Base-by-base conservation (phyloP, 176 grass and related monocot species). In the Avena sativa region DNA sequence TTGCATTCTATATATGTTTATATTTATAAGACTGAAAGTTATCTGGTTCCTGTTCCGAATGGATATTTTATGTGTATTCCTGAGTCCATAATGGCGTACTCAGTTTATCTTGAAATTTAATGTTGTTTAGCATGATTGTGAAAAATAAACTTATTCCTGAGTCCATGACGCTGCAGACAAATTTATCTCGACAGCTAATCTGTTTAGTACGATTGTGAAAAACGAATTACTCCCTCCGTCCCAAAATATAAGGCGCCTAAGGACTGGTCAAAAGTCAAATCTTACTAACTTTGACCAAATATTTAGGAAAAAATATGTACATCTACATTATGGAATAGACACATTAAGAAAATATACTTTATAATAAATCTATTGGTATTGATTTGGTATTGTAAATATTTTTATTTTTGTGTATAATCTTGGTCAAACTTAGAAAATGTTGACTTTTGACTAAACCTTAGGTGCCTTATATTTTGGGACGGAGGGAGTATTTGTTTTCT, bases 141-240 rank as follows among this genome's bases (percentile, higher is more conserved):
- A 84, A 84, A 80, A 51, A 13, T 8, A 5, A 64, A 73, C 43
- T 51, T 81, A 57, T 72, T 79, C 23, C 12, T 61, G 55, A 17
- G 50, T 38, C 17, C 1, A 40, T 78, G 51, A 51, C 32, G 21
- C 21, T 59, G 28, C 70, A 40, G 48, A 12, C 20, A 17, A 48
- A 61, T 20, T 70, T 72, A 79, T 80, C 52, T 86, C 23, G 53
- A 79, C 67, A 12, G 64, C 65, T 59, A 58, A 71, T 86, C 71
- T 72, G 16, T 48, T 79, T 70, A 86, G 62, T 75, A 86, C 59
- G 53, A 71, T 70, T 86, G 14, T 61, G 28, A 82, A 82, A 64
- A 86, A 38, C 0, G 32, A 69, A 69, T 7, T 14, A 23, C 23
- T 23, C 23, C 23, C 23, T 23, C 23, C 23, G 23, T 23, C 23